Percentiles rank a stretch among this genome's conserved stretches.
phyloP scores from a whole-genome alignment of 495 filamentous ascomycete genomes.

The Aspergillus baeticus region DNA sequence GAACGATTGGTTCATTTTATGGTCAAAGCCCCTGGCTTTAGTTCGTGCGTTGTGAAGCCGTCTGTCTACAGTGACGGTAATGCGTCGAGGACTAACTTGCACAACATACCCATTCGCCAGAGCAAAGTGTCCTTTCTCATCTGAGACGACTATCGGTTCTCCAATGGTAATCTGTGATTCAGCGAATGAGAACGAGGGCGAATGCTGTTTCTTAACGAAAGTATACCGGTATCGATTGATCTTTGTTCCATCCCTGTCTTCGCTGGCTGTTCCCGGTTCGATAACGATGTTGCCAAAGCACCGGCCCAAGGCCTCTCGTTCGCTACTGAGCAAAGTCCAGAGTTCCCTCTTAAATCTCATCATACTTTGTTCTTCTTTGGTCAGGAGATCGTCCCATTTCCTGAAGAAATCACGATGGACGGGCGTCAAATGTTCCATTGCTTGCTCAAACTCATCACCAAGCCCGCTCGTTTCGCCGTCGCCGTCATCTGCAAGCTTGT shows the following conservation, averaged over 20 bases:
- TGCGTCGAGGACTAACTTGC: slow-evolving; percentile 65
- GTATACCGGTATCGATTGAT: slow-evolving; percentile 90
- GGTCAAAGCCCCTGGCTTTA: slow-evolving; percentile 71
- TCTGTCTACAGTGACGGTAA: slow-evolving; percentile 86
- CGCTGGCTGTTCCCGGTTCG: slow-evolving; percentile 68
- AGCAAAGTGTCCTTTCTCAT: slow-evolving; percentile 92
- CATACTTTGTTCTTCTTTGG: slow-evolving; percentile 87
- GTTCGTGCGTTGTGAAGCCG: slow-evolving; percentile 81
- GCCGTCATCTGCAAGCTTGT: slow-evolving; percentile 85
- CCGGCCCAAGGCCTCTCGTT: slow-evolving; percentile 82
- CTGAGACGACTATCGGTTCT: slow-evolving; percentile 94
- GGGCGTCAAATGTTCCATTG: slow-evolving; percentile 70
- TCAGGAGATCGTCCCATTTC: slow-evolving; percentile 91
- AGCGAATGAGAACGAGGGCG: slow-evolving; percentile 69
- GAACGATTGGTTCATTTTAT: slow-evolving; percentile 76
- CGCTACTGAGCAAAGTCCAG: slow-evolving; percentile 89
- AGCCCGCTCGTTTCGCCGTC: slow-evolving; percentile 76
- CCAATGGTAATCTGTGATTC: slow-evolving; percentile 89
- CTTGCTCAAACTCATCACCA: slow-evolving; percentile 70
- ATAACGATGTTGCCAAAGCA: slow-evolving; percentile 75
- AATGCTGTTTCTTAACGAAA: slow-evolving; percentile 64
- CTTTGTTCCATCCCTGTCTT: slow-evolving; percentile 65
- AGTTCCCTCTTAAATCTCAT: slow-evolving; percentile 83
- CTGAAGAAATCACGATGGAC: slow-evolving; percentile 78
- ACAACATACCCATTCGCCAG: slow-evolving; percentile 88